Evolutionary conservation across 495 filamentous ascomycete genomes (phyloP).

Genomic region (Hypoxylon rickii): DNA sequence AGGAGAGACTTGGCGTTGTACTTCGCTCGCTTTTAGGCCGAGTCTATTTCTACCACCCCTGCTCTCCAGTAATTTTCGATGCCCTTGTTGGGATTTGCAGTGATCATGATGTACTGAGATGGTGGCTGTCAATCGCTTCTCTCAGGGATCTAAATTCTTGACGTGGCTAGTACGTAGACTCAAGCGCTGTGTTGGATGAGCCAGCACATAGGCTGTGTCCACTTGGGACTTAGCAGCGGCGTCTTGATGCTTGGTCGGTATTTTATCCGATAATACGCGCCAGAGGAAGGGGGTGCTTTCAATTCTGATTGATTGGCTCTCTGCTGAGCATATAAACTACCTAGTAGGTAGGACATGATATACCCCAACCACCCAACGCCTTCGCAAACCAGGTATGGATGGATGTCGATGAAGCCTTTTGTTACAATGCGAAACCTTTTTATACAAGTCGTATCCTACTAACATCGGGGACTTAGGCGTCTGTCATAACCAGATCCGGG

Average conservation of each 20-base stretch:
- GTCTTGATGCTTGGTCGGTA: neutral
- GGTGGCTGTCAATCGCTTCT: no score
- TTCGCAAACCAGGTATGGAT: neutral
- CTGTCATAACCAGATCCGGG: conserved; percentile 52
- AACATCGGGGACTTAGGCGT: conserved; percentile 13
- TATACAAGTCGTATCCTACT: conserved; percentile 2
- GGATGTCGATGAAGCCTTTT: neutral
- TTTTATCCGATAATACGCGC: neutral
- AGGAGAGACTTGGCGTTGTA: conserved; percentile 5
- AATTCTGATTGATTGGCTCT: neutral
- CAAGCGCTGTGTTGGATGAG: no score
- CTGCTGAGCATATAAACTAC: neutral
- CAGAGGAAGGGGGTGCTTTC: no score
- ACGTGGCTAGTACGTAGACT: no score
- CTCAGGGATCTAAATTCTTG: no score
- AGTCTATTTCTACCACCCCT: neutral
- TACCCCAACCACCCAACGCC: neutral
- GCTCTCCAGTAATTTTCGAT: neutral
- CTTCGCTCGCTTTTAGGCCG: neutral
- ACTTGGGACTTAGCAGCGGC: neutral
- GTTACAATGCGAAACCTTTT: neutral
- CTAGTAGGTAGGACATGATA: neutral
- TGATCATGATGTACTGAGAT: no score
- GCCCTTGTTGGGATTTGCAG: no score
- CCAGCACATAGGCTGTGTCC: no score